phyloP scores from a whole-genome alignment of 805 yeast species.

The Isabelozyma pseudorhagii region DNA sequence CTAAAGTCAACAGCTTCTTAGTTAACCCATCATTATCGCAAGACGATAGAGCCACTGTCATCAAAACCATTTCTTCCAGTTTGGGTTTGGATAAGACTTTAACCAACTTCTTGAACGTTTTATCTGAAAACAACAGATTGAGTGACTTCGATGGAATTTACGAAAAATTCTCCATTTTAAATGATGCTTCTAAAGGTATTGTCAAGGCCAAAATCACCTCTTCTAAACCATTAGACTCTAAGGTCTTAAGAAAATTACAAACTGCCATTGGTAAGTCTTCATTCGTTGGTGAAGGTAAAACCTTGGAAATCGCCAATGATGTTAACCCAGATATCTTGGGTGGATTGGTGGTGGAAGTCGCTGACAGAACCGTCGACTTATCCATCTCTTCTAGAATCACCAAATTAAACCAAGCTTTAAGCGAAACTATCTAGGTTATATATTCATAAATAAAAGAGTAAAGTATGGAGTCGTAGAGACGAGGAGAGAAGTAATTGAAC shows the following conservation, averaged over 20 bases:
- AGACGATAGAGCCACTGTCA: slow-evolving; percentile 70
- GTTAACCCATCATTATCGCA: slow-evolving; percentile 80
- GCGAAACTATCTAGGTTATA: slow-evolving; percentile 69
- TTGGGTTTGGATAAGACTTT: slow-evolving; percentile 64
- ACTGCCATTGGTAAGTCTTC: slow-evolving; percentile 72
- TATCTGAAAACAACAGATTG: slow-evolving; percentile 95
- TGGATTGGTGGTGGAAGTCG: slow-evolving; percentile 93
- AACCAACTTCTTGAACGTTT: slow-evolving; percentile 73
- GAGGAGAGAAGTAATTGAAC: background rate
- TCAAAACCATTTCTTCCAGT: slow-evolving; percentile 50
- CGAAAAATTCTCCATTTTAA: slow-evolving; percentile 69
- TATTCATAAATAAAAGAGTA: background rate
- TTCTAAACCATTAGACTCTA: slow-evolving; percentile 78
- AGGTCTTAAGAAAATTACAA: slow-evolving; percentile 73
- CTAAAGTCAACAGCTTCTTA: slow-evolving; percentile 59
- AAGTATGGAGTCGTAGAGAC: background rate
- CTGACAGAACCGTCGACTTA: slow-evolving; percentile 94
- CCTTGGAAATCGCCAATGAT: slow-evolving; percentile 76
- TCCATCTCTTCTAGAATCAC: slow-evolving; percentile 80
- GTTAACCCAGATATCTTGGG: slow-evolving; percentile 92
- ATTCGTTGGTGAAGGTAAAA: slow-evolving; percentile 82
- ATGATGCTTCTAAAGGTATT: slow-evolving; percentile 86
- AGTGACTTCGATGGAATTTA: slow-evolving; percentile 61
- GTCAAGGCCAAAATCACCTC: slow-evolving; percentile 93
- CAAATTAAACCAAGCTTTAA: slow-evolving; percentile 83